Conservation (phyloP, 2,329 filamentous ascomycete genomes). For the Zymoseptoria crescenta region DNA sequence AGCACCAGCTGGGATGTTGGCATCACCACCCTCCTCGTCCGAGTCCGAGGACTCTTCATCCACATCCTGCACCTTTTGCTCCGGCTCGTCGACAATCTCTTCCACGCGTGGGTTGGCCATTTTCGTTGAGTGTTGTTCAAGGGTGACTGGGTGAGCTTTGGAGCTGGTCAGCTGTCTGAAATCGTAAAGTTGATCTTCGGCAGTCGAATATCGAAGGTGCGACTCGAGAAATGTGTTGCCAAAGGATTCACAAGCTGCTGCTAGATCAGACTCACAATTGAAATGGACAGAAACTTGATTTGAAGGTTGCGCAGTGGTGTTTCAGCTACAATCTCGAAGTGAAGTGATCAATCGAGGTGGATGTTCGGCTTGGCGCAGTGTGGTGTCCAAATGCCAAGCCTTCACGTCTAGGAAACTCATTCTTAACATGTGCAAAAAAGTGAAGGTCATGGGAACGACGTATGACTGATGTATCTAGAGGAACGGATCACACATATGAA, state of each 20-base stretch:
- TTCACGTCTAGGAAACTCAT: not conserved
- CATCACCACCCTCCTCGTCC: constrained; percentile 68
- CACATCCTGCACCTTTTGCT: constrained; percentile 53
- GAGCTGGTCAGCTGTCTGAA: not conserved
- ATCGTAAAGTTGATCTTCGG: not conserved
- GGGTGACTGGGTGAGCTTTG: constrained; percentile 1
- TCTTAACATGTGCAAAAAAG: not conserved
- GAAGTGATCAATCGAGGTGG: not conserved
- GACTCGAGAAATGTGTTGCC: not conserved
- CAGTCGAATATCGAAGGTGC: not conserved
- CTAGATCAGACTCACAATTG: not conserved
- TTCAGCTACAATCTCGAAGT: not conserved
- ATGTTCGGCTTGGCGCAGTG: not conserved
- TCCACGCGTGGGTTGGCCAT: constrained; percentile 99
- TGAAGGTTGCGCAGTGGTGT: not conserved
- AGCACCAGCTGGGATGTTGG: constrained; percentile 71
- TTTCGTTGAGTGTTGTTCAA: constrained; percentile 42
- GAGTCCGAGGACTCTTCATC: constrained; percentile 64
- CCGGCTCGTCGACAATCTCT: constrained; percentile 84
- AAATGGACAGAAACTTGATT: not conserved
- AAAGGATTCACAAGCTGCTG: not conserved
- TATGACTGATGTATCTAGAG: not conserved
- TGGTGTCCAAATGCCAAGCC: not conserved
- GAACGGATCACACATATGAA: not conserved
- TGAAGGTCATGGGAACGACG: not conserved